A percentile compares a stretch with the other conserved stretches of the same genome.
Evolutionary conservation across 1,284 basidiomycete species (phyloP).

Genomic region (Trichosporon sp.): DNA sequence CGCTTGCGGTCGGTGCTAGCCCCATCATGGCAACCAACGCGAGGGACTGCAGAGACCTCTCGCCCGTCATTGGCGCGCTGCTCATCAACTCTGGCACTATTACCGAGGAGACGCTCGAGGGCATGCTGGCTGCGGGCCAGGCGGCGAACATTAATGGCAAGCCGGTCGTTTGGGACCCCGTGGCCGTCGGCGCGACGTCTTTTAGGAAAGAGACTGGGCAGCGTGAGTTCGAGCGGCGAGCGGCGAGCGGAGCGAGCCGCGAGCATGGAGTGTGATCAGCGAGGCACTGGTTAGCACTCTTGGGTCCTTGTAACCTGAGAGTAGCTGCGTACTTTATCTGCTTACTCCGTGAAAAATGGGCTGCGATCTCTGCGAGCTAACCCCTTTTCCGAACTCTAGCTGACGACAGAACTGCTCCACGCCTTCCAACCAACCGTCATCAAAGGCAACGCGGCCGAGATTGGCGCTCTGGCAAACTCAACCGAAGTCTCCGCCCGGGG

Average conservation of each 20-base stretch:
- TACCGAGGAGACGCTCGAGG: conserved; percentile 53
- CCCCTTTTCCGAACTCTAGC: too few species aligned
- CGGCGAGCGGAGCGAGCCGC: background rate
- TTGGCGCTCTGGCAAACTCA: conserved; percentile 68
- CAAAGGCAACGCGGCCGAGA: conserved; percentile 92
- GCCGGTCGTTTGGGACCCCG: conserved; percentile 87
- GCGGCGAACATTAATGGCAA: conserved; percentile 67
- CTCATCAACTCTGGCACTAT: conserved; percentile 91
- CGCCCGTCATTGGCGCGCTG: conserved; percentile 61
- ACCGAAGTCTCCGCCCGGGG: conserved; percentile 76
- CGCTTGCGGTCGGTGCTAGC: conserved; percentile 78
- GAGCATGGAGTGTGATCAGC: too few species aligned
- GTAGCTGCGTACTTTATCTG: too few species aligned
- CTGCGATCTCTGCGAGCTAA: too few species aligned
- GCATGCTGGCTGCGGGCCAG: conserved; percentile 74
- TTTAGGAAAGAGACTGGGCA: conserved; percentile 59
- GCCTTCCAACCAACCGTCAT: conserved; percentile 84
- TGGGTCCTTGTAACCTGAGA: too few species aligned
- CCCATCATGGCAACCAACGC: conserved; percentile 89
- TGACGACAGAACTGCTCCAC: conserved; percentile 61
- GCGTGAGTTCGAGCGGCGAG: conserved; percentile 31
- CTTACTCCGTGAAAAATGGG: too few species aligned
- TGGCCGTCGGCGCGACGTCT: conserved; percentile 79
- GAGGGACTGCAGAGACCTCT: conserved; percentile 76
- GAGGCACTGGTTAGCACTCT: too few species aligned